Evolutionary conservation across 2,329 filamentous ascomycete genomes (phyloP), one percentile per base, ranked within the genome.

Genomic region (Fusarium xyrophilum): DNA sequence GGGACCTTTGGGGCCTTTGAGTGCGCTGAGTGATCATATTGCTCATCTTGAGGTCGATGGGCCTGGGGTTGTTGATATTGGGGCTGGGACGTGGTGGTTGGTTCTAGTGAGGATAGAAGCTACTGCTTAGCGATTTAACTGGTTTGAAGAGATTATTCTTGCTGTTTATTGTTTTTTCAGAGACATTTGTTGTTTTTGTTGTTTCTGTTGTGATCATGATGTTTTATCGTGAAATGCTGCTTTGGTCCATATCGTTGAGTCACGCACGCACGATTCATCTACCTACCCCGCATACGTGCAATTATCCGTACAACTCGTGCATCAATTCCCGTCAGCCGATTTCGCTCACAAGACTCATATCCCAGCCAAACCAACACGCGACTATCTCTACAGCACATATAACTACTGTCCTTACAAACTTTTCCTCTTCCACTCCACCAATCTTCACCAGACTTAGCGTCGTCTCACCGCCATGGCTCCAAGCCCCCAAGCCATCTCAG

Each of bases 11-110:
- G 67, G 44, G 0, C 73, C 76, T 25, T 52, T 79, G 19, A 56
- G 61, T 21, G 72, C 71, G 1, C 44, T 79, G 54, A 69, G 73
- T 21, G 67, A 62, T 5, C 71, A 76, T 36, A 67, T 80, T 36
- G 74, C 74, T 8, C 65, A 70, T 23, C 35, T 82, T 0, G 71
- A 79, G 21, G 60, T 79, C 1, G 51, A 70, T 1, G 67, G 74
- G 6, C 71, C 71, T 3, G 59, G 69, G 19, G 50, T 57, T 7
- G 56, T 79, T 43, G 72, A 75, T 25, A 39, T 79, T 28, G 71
- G 63, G 14, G 58, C 56, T 0, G 60, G 68, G 25, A 78, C 79
- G 19, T 58, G 81, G 42, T 82, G 80, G 80, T 46, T 82, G 54
- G 77, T 80, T 12, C 23, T 82, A 52, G 67, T 69, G 3, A 40